Evolutionary conservation across 1,284 basidiomycete genomes (phyloP), one percentile per base, ranked within the genome.

Genomic region (Moniliophthora roreri): DNA sequence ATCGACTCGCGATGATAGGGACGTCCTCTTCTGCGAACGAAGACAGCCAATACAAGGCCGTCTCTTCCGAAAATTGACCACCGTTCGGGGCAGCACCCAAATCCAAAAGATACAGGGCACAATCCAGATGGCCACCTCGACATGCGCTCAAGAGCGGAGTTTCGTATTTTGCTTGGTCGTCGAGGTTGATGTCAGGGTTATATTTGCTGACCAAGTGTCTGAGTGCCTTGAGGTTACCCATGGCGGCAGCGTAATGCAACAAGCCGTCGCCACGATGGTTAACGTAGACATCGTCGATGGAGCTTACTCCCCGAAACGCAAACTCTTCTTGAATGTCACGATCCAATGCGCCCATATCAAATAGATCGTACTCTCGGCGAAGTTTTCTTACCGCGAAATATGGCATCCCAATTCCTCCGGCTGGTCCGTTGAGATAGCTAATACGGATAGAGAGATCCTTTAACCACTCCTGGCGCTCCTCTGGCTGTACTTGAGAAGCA

Each of bases 41-140:
- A 24, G 44, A 35, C 28, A 55, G 23, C 54, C 54, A 55, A 24
- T 36, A 44, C 16, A 52, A 23, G 15, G 54, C 37, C 15, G 36
- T 51, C 39, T 55, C 45, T 8, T 23, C 18, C 16, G 37, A 28
- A 26, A 38, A 40, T 16, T 16, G 23, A 15, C 40, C 45, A 21
- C 38, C 50, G 6, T 48, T 44, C 3, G 50, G 42, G 13, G 21
- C n/a, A 16, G 53, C 54, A 4, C 54, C 54, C n/a, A 28, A 32
- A 20, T 55, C 54, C 4, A 51, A 21, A 21, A 55, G 50, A 16
- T 48, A 51, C 11, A 55, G n/a, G n/a, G 50, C 54, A n/a, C 50
- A 55, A 13, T 20, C 54, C 5, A 55, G 23, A 18, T 55, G 54
- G 3, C 50, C 49, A 24, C 36, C 23, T 4, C 45, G 42, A 48